Evolutionary conservation across 495 filamentous ascomycete species (phyloP).

Genomic region (Chaetomidium leptoderma): DNA sequence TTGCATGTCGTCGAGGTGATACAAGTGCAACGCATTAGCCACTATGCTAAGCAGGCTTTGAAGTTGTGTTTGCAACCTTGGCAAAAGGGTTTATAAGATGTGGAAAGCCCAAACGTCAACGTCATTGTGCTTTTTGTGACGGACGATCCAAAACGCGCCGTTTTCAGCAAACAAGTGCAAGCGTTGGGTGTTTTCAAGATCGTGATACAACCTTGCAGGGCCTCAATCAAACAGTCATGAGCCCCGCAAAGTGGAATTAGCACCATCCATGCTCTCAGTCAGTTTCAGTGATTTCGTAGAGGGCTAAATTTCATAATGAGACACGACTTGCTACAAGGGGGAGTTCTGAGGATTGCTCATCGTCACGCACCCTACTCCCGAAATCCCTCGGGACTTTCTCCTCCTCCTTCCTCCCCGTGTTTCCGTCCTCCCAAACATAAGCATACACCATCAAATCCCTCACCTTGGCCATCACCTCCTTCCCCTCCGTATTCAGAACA

Average conservation of each 20-base stretch:
- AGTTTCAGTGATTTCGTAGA: too few relatives aligned
- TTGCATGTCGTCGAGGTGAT: slow-evolving; percentile 28
- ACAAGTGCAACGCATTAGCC: slow-evolving; percentile 37
- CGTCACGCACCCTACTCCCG: not conserved
- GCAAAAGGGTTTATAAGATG: too few relatives aligned
- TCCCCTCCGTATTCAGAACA: not conserved
- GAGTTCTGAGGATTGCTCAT: not conserved
- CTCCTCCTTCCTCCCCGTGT: slow-evolving; percentile 6
- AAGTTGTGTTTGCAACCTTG: not conserved
- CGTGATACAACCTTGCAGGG: too few relatives aligned
- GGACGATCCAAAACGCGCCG: too few relatives aligned
- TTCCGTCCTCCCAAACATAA: slow-evolving; percentile 7
- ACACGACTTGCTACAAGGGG: too few relatives aligned
- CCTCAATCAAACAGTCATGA: too few relatives aligned
- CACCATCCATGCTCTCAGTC: too few relatives aligned
- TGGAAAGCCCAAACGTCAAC: too few relatives aligned
- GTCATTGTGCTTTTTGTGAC: not conserved
- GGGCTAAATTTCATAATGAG: too few relatives aligned
- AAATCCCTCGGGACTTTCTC: not conserved
- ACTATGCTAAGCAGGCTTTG: slow-evolving; percentile 32
- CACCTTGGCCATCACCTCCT: not conserved
- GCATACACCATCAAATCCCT: slow-evolving; percentile 1
- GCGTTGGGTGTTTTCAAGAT: too few relatives aligned
- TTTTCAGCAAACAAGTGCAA: too few relatives aligned
- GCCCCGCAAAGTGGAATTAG: too few relatives aligned